Evolutionary conservation across 495 filamentous ascomycete species (phyloP).

Genomic region (Penicillium daleae): DNA sequence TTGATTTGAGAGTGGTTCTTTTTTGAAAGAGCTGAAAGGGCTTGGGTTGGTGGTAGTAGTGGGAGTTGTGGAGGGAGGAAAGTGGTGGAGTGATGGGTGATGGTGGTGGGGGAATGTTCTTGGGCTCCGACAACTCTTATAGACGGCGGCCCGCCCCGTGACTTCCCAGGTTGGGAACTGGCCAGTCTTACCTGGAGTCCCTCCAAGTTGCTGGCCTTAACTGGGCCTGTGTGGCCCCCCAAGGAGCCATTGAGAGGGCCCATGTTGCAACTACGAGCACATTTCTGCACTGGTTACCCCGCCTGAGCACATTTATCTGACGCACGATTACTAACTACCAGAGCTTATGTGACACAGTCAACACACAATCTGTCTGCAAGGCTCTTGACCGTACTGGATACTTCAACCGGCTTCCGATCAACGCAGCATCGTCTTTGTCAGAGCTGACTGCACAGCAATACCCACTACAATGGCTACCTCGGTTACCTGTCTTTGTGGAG

Average conservation of each 20-base stretch:
- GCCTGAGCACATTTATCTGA: constrained; percentile 35
- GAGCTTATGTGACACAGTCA: background rate
- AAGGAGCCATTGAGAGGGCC: constrained; percentile 4
- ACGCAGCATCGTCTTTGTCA: background rate
- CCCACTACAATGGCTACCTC: constrained; percentile 19
- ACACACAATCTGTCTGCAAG: background rate
- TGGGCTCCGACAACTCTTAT: constrained; percentile 17
- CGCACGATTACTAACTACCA: constrained; percentile 6
- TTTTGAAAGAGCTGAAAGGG: constrained; percentile 1
- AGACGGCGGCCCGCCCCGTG: constrained; percentile 28
- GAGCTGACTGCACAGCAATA: background rate
- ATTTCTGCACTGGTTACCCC: constrained; percentile 34
- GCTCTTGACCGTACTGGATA: background rate
- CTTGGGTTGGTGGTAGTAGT: constrained; percentile 5
- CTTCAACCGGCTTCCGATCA: background rate
- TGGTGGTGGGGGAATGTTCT: background rate
- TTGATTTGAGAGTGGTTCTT: constrained; percentile 18
- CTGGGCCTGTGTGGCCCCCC: background rate
- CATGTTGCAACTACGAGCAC: constrained; percentile 24
- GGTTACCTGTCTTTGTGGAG: constrained; percentile 62
- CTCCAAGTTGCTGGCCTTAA: background rate
- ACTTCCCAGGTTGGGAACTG: constrained; percentile 21
- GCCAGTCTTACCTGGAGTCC: background rate
- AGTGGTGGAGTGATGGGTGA: background rate
- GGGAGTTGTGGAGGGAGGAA: constrained; percentile 9